Conservation (phyloP, 352 stramenopile species). For the Globisporangium mamillatum region DNA sequence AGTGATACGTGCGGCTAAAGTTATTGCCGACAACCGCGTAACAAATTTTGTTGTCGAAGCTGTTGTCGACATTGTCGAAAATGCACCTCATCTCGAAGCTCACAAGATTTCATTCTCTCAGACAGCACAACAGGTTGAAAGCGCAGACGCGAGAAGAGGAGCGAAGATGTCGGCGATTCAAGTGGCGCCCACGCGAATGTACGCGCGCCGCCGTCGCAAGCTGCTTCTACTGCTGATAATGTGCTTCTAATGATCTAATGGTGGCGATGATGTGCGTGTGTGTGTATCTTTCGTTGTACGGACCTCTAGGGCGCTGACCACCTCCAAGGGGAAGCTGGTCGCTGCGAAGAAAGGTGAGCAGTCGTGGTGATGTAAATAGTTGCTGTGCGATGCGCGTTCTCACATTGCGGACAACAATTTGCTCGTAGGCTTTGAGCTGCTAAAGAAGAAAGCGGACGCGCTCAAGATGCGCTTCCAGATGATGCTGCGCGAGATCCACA, state of each 20-base stretch:
- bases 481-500: conserved; percentile 86
- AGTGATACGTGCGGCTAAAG: too few species aligned
- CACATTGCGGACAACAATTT: background rate
- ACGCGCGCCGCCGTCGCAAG: conserved; percentile 10
- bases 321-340: conserved; percentile 80
- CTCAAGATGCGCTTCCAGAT: conserved; percentile 95
- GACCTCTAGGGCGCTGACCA: conserved; percentile 73
- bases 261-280: background rate
- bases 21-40: too few species aligned
- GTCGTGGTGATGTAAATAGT: background rate
- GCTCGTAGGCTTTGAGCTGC: conserved; percentile 69
- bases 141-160: background rate
- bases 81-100: background rate
- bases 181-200: conserved; percentile 83
- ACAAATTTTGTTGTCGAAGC: too few species aligned
- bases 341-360: conserved; percentile 80
- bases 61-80: too few species aligned
- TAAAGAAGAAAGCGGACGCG: conserved; percentile 99
- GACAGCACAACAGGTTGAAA: background rate
- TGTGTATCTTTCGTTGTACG: background rate
- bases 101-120: conserved; percentile 3
- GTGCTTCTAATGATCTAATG: too few species aligned
- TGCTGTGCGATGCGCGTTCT: background rate
- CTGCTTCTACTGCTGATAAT: background rate
- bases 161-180: conserved; percentile 40